Evolutionary conservation across 352 stramenopile species (phyloP).

Genomic region (Pelagophyceae sp.): DNA sequence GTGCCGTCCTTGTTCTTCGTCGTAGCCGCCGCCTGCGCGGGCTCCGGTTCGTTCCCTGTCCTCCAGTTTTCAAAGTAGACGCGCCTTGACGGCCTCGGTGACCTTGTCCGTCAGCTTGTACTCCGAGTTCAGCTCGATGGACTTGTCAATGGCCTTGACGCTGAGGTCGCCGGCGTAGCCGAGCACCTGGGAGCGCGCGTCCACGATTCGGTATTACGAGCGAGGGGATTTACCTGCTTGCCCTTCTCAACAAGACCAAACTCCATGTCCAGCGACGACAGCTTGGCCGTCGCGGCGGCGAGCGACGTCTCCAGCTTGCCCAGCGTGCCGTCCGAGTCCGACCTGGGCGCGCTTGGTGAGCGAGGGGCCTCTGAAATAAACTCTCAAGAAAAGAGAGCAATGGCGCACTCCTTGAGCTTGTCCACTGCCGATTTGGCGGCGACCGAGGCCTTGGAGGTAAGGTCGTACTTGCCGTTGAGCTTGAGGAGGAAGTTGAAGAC

Average conservation of each 20-base stretch:
- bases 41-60: too few relatives aligned
- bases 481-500: slow-evolving; percentile 68
- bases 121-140: slow-evolving; percentile 62
- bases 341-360: too few relatives aligned
- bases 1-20: too few relatives aligned
- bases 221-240: neutral
- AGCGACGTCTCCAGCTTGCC: slow-evolving; percentile 62
- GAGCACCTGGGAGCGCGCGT: slow-evolving; percentile 44
- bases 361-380: too few relatives aligned
- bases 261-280: slow-evolving; percentile 61
- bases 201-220: neutral
- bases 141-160: slow-evolving; percentile 64
- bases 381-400: too few relatives aligned
- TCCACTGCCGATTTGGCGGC: slow-evolving; percentile 43
- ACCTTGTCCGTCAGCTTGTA: slow-evolving; percentile 66
- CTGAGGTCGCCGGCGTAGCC: slow-evolving; percentile 60
- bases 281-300: slow-evolving; percentile 51
- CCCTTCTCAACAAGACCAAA: slow-evolving; percentile 64
- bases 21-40: too few relatives aligned
- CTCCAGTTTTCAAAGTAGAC: too few relatives aligned
- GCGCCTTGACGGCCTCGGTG: slow-evolving; percentile 43
- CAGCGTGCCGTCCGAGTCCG: slow-evolving; percentile 49
- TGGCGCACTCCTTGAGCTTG: slow-evolving; percentile 62
- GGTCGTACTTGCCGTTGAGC: slow-evolving; percentile 66
- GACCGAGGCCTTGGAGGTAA: slow-evolving; percentile 42